Base-by-base conservation (phyloP, 805 yeast genomes). In the Suhomyces pyralidae region DNA sequence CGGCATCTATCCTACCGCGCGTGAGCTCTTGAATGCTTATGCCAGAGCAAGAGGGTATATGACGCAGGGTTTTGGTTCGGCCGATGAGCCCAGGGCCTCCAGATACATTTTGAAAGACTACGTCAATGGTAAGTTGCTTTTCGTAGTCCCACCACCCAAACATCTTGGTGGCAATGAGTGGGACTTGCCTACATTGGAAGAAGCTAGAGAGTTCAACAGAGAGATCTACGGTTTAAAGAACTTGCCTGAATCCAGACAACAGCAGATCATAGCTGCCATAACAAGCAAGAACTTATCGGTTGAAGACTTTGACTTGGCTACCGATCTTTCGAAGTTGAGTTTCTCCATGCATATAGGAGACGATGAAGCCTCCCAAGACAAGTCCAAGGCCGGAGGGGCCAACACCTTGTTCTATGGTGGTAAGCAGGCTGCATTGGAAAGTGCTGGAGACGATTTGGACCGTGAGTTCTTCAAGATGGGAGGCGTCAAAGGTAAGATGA, bases 61-160 rank as follows among this genome's bases (percentile, higher is more conserved):
- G 96, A 88, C 97, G 0, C 97, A 96, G 69, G 96, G 96, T 65
- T 92, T 89, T 65, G 98, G 98, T 65, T 83, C 90, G 60, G 98
- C 99, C 2, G 99, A 94, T 76, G 96, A 91, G 68, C 84, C 96
- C 43, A 81, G 99, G 69, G 97, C 99, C 12, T 85, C 97, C 42
- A 81, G 99, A 68, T 88, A 89, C 60, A 82, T 94, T 50, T 79
- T 94, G 66, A 94, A 94, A 70, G 99, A 94, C 69, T 94, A 91
- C 62, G 97, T 96, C 25, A 89, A 82, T 68, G 99, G 98, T 58
- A 92, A 90, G 68, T 75, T 94, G 52, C 74, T 90, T 46, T 92
- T 80, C 65, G 85, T 89, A 42, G 85, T 84, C 57, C 97, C 98
- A 14, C 99, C 99, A 40, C 98, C 98, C 50, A 60, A 51, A 44